These are phyloP conservation scores for Stephania cephalantha DNA, from an alignment of 164 flowering plant genomes.

Conservation along the genomic window DNA sequence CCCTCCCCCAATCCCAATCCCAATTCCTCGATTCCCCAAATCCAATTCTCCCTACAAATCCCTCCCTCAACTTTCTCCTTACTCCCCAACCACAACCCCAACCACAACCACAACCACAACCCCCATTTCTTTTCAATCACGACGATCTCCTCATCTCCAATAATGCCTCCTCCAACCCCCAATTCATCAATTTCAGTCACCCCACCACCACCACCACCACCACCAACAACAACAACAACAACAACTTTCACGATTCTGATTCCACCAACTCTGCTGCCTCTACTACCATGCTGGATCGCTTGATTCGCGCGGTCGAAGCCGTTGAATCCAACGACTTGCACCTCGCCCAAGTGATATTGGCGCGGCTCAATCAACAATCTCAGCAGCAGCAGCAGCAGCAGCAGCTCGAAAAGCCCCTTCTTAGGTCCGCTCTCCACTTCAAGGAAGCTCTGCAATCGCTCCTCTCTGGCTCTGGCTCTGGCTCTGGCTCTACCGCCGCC, in stretches of 20 bases:
- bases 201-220: no score
- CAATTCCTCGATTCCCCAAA: slow-evolving; percentile 12
- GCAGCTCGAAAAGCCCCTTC: slow-evolving; percentile 52
- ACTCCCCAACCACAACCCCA: neutral
- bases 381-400: slow-evolving; percentile 30
- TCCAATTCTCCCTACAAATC: neutral
- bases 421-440: slow-evolving; percentile 79
- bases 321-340: slow-evolving; percentile 64
- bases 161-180: neutral
- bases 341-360: slow-evolving; percentile 64
- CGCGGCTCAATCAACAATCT: slow-evolving; percentile 71
- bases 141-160: neutral
- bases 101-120: neutral
- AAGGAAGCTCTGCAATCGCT: slow-evolving; percentile 66
- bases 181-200: slow-evolving; percentile 7
- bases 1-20: slow-evolving; percentile 15
- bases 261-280: slow-evolving; percentile 22
- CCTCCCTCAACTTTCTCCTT: neutral
- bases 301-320: slow-evolving; percentile 62
- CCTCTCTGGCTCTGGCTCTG: slow-evolving; percentile 24
- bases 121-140: slow-evolving; percentile 9
- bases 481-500: slow-evolving; percentile 31
- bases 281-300: slow-evolving; percentile 40
- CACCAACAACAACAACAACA: neutral
- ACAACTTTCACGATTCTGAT: slow-evolving; percentile 3